Percentiles rank a stretch among this genome's conserved stretches.
These are phyloP conservation scores for Nakaseomyces delphensis DNA, from an alignment of 1,139 yeast species.

Conservation along the genomic window DNA sequence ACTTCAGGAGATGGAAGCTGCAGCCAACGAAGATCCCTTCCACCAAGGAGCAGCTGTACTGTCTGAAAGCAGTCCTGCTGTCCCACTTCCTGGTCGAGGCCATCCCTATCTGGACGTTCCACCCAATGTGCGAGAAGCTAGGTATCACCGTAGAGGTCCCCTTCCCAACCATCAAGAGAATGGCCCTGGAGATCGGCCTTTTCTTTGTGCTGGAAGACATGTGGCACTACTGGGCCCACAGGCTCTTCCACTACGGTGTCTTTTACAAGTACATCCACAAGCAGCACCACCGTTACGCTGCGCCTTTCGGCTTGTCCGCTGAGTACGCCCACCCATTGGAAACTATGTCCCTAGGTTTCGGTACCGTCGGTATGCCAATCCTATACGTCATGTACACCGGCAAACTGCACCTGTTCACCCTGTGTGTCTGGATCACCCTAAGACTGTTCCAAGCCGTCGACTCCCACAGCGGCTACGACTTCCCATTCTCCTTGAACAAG, in stretches of 20 bases:
- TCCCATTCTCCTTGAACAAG: constrained; percentile 91
- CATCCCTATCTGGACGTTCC: constrained; percentile 92
- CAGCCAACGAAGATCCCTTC: constrained; percentile 75
- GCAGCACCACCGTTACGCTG: constrained; percentile 94
- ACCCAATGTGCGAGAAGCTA: constrained; percentile 70
- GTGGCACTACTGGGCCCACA: constrained; percentile 95
- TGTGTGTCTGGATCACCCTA: constrained; percentile 77
- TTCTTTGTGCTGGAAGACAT: constrained; percentile 84
- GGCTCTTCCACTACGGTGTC: constrained; percentile 75
- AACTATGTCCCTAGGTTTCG: constrained; percentile 81
- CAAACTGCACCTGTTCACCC: constrained; percentile 72
- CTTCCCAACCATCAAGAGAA: constrained; percentile 56
- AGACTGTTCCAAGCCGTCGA: constrained; percentile 92
- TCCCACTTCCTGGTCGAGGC: constrained; percentile 90
- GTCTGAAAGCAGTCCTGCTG: constrained; percentile 71
- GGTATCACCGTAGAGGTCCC: constrained; percentile 76
- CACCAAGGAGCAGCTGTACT: constrained; percentile 80
- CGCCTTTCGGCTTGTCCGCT: constrained; percentile 93
- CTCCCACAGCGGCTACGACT: constrained; percentile 94
- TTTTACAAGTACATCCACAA: constrained; percentile 88
- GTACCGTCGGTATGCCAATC: constrained; percentile 91
- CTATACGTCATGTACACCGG: constrained; percentile 56
- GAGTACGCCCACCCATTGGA: constrained; percentile 96
- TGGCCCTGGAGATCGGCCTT: constrained; percentile 54
- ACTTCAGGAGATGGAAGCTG: constrained; percentile 67